Base-by-base conservation (phyloP, 768 basidiomycete species). In the Dentipellis sp. region DNA sequence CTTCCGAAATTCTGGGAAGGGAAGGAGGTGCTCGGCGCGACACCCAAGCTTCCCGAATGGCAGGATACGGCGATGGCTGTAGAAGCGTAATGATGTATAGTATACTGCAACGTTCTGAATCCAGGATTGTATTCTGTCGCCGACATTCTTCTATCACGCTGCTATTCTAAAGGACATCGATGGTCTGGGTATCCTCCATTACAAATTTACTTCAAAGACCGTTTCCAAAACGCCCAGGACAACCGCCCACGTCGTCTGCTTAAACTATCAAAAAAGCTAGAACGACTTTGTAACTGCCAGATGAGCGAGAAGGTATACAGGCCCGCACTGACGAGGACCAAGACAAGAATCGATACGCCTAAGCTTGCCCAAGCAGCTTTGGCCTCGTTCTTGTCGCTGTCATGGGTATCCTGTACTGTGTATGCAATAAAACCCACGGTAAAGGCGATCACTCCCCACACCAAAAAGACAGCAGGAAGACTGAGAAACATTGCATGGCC, bases 1-100 rank as follows among this genome's bases (percentile, higher is more conserved):
- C 78, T 97, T 49, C 94, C 93, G 45, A 83, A 73, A 64, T 94
- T 94, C 75, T 94, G 91, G 91, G 84, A 91, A 67, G 91, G 91
- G 48, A 80, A 76, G 52, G 88, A 91, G 59, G 82, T 92, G 4
- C 69, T 90, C 1, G 75, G 78, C 5, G 66, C 65, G 46, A 66
- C 70, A 10, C 47, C 34, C 16, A 65, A 59, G 56, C 64, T 54
- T n/a, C 56, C 23, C 2, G 54, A 63, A 16, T 49, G 58, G n/a
- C 69, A 62, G 16, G 66, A 64, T 8, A 70, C 68, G 38, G 74
- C 78, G 10, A 78, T 78, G 77, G 67, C 71, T 45, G 68, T 78
- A n/a, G 77, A 79, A 58, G 60, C 59, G 48, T 68, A 62, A 52
- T 61, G 22, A 19, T 54, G 34, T 38, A 52, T 35, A 21, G 29